Evolutionary conservation across 371 early-diverging fungal species (phyloP).

Genomic region (Apophysomyces sp.): DNA sequence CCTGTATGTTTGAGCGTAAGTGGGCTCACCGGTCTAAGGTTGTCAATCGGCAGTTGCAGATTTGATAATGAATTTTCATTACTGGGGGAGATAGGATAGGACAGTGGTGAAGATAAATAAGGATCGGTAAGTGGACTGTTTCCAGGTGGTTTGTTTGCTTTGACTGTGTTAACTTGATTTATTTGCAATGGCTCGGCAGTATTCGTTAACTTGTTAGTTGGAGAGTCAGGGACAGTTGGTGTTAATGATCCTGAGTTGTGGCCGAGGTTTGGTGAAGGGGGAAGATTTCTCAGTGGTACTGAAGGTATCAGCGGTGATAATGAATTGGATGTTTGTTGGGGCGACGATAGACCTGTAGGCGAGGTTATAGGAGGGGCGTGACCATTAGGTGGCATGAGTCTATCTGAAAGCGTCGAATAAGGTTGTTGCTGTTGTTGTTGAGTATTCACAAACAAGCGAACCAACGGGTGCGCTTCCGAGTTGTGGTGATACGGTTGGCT

Average conservation of each 20-base stretch:
- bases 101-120: not conserved
- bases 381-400: not conserved
- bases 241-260: not conserved
- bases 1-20: not conserved
- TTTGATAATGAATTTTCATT: conserved; percentile 2
- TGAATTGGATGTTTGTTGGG: not conserved
- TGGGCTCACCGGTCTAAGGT: conserved; percentile 5
- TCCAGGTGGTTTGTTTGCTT: not conserved
- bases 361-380: not conserved
- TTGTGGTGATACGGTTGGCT: conserved; percentile 20
- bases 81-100: not conserved
- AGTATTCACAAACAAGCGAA: conserved; percentile 39
- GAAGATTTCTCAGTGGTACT: not conserved
- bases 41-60: not conserved
- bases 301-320: not conserved
- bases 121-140: not conserved
- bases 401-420: not conserved
- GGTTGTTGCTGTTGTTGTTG: not conserved
- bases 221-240: not conserved
- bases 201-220: not conserved
- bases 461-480: conserved; percentile 38
- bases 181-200: not conserved
- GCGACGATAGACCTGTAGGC: conserved; percentile 3
- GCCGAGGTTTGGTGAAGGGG: not conserved
- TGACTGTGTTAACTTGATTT: not conserved